phyloP scores from a whole-genome alignment of 352 stramenopile species.

The Phytophthora meadii region DNA sequence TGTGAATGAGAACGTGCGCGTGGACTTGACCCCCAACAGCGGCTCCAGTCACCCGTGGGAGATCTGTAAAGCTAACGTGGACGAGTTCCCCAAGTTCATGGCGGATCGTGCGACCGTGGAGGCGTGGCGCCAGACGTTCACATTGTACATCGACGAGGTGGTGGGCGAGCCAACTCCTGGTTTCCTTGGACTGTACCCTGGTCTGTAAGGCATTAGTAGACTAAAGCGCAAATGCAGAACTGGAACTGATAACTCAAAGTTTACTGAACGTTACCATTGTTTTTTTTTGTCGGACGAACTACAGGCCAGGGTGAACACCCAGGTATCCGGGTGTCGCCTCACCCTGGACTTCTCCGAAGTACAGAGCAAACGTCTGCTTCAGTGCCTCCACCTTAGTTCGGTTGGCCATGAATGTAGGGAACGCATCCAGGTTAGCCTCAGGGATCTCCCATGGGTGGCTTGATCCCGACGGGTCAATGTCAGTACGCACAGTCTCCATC shows the following conservation, averaged over 20 bases:
- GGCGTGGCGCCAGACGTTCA: constrained; percentile 47
- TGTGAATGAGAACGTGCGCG: constrained; percentile 36
- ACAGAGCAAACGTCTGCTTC: constrained; percentile 55
- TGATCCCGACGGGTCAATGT: constrained; percentile 32
- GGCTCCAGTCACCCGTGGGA: constrained; percentile 33
- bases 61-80: constrained; percentile 35
- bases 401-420: constrained; percentile 61
- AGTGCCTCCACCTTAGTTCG: constrained; percentile 46
- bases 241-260: no score
- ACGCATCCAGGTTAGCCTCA: constrained; percentile 37
- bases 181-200: constrained; percentile 47
- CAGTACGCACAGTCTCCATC: constrained; percentile 39
- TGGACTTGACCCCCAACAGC: constrained; percentile 39
- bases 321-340: constrained; percentile 43
- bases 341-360: constrained; percentile 61
- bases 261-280: no score
- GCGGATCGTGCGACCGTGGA: constrained; percentile 52
- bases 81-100: constrained; percentile 51
- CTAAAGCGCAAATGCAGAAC: no score
- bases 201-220: constrained; percentile 21
- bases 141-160: constrained; percentile 62
- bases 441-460: constrained; percentile 36
- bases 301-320: constrained; percentile 49
- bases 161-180: constrained; percentile 49
- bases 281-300: not conserved